phyloP scores from a whole-genome alignment of 371 early-diverging fungal genomes.

The Batkoa obscura region DNA sequence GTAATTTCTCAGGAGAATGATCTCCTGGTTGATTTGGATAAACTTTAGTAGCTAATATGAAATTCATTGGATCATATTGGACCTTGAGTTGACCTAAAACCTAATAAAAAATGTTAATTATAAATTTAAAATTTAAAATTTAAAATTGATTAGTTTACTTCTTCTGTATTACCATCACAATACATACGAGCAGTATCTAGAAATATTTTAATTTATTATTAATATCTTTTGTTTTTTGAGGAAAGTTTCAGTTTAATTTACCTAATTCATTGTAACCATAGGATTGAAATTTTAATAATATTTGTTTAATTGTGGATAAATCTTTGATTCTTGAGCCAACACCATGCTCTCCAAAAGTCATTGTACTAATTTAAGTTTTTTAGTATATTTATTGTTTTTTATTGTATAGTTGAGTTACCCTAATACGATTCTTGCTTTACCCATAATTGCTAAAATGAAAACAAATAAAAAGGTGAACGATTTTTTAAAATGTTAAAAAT shows the following conservation, averaged over 20 bases:
- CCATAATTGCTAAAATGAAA: too few species aligned
- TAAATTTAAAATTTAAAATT: too few species aligned
- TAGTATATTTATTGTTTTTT: background rate
- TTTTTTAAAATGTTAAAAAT: too few species aligned
- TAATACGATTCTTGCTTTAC: background rate
- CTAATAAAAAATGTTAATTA: background rate
- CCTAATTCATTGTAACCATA: conserved; percentile 24
- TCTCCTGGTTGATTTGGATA: conserved; percentile 29
- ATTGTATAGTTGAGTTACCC: background rate
- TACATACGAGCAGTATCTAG: conserved; percentile 16
- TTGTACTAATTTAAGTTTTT: conserved; percentile 5
- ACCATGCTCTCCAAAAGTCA: conserved; percentile 7
- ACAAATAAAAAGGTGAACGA: too few species aligned
- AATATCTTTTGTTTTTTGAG: background rate
- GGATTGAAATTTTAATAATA: conserved; percentile 18
- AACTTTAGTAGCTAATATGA: conserved; percentile 30
- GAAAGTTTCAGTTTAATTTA: conserved; percentile 5
- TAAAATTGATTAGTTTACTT: conserved; percentile 9
- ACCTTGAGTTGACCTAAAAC: conserved; percentile 19
- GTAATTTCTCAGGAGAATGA: conserved; percentile 23
- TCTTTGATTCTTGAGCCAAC: conserved; percentile 18
- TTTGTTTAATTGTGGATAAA: conserved; percentile 12
- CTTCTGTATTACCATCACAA: conserved; percentile 30
- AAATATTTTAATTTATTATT: background rate
- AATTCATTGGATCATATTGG: conserved; percentile 5